phyloP scores from a whole-genome alignment of 371 early-diverging fungal species.

The Mortierella polycephala region DNA sequence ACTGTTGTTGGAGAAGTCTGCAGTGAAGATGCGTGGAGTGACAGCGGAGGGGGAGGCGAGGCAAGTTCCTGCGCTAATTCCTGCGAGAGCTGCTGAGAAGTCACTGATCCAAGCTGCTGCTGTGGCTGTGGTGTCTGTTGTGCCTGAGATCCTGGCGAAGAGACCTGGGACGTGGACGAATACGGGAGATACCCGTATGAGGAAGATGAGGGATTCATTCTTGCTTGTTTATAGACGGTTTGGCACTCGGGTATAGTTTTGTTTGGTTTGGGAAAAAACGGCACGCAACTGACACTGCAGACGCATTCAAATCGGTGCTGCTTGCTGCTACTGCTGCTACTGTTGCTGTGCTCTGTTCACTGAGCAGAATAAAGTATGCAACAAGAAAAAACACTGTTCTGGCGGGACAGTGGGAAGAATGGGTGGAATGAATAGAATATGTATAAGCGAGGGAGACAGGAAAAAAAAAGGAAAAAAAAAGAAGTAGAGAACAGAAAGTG shows the following conservation, averaged over 20 bases:
- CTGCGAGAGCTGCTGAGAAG: slow-evolving; percentile 22
- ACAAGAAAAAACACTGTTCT: no score
- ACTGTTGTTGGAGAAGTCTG: slow-evolving; percentile 15
- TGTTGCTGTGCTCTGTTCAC: no score
- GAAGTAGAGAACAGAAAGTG: background rate
- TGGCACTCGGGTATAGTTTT: background rate
- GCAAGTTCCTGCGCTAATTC: slow-evolving; percentile 28
- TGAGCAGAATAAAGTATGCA: no score
- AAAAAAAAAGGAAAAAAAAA: slow-evolving; percentile 9
- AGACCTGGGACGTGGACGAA: slow-evolving; percentile 36
- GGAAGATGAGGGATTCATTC: slow-evolving; percentile 25
- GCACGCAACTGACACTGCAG: background rate
- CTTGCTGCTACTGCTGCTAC: no score
- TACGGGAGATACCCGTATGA: slow-evolving; percentile 41
- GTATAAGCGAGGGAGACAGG: background rate
- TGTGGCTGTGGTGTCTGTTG: slow-evolving; percentile 13
- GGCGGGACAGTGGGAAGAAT: no score
- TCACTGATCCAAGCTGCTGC: slow-evolving; percentile 12
- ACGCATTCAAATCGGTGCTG: no score
- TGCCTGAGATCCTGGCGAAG: slow-evolving; percentile 30
- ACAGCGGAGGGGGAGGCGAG: slow-evolving; percentile 20
- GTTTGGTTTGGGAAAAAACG: background rate
- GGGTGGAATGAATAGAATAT: background rate
- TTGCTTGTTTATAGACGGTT: background rate
- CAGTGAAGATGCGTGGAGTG: slow-evolving; percentile 19